Evolutionary conservation across 2,329 filamentous ascomycete species (phyloP).

Genomic region (Podosphaera aphanis): DNA sequence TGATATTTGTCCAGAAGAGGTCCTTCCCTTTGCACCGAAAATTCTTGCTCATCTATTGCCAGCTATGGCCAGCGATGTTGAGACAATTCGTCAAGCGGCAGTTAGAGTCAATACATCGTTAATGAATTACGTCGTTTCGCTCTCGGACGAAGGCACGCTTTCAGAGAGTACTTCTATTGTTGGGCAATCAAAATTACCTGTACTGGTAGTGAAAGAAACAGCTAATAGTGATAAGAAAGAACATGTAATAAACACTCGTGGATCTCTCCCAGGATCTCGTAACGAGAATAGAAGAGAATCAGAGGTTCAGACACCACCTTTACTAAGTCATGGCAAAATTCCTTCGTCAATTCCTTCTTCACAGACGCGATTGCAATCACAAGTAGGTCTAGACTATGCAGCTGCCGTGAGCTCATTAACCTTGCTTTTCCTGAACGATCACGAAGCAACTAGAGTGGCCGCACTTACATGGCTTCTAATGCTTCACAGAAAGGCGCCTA

Average conservation of each 20-base stretch:
- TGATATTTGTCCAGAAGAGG: conserved; percentile 91
- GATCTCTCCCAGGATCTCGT: conserved; percentile 21
- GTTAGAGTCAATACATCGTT: conserved; percentile 73
- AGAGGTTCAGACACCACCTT: conserved; percentile 27
- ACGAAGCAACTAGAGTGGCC: conserved; percentile 84
- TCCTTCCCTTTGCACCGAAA: conserved; percentile 80
- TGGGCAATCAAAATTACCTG: conserved; percentile 20
- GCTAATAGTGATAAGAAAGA: conserved; percentile 14
- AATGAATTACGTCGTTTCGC: conserved; percentile 81
- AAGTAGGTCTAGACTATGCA: conserved; percentile 75
- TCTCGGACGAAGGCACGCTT: conserved; percentile 41
- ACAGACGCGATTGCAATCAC: conserved; percentile 24
- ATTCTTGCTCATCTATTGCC: conserved; percentile 80
- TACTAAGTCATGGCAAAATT: conserved; percentile 8
- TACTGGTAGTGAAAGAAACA: conserved; percentile 17
- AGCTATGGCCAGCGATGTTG: conserved; percentile 76
- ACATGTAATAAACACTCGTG: conserved; percentile 13
- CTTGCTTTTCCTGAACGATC: conserved; percentile 81
- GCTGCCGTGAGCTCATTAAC: conserved; percentile 86
- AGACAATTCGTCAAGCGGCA: conserved; percentile 71
- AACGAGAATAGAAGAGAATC: conserved; percentile 28
- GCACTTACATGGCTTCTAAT: conserved; percentile 93
- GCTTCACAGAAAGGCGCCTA: conserved; percentile 84
- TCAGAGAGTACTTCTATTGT: conserved; percentile 18
- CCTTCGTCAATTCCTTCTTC: conserved; percentile 13